phyloP scores from a whole-genome alignment of 306 rosid genomes.

The Fagus crenata region DNA sequence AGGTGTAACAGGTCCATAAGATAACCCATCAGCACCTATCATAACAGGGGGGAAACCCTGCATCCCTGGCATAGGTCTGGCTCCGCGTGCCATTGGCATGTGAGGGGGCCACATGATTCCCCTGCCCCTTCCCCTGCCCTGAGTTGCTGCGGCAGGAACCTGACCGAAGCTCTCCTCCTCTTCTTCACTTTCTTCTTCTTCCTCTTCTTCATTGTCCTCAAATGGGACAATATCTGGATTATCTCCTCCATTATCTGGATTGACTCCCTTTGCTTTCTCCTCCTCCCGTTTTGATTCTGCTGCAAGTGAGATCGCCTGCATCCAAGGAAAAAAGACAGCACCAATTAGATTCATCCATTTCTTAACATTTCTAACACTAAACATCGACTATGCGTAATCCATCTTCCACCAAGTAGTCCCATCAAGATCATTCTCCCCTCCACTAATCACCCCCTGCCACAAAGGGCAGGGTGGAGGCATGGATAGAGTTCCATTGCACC shows the following conservation, averaged over 20 bases:
- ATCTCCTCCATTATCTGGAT: slow-evolving; percentile 82
- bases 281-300: slow-evolving; percentile 97
- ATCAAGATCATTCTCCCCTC: neutral
- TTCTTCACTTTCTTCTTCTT: slow-evolving; percentile 98
- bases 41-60: slow-evolving; percentile 84
- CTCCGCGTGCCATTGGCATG: slow-evolving; percentile 85
- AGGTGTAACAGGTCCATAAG: slow-evolving; percentile 83
- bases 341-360: slow-evolving; percentile 21
- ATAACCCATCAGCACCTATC: slow-evolving; percentile 87
- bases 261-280: slow-evolving; percentile 96
- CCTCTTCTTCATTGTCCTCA: slow-evolving; percentile 99
- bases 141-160: slow-evolving; percentile 58
- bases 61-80: slow-evolving; percentile 91
- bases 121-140: slow-evolving; percentile 95
- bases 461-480: neutral
- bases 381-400: neutral
- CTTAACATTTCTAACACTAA: slow-evolving; percentile 1
- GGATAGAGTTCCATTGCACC: neutral
- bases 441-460: neutral
- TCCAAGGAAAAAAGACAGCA: slow-evolving; percentile 12
- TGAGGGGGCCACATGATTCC: slow-evolving; percentile 98
- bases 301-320: slow-evolving; percentile 82
- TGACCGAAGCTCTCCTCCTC: slow-evolving; percentile 86
- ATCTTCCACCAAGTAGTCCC: neutral
- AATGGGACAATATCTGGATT: slow-evolving; percentile 98